Conservation (phyloP, 495 filamentous ascomycete genomes). For the Hyaloscypha finlandica region DNA sequence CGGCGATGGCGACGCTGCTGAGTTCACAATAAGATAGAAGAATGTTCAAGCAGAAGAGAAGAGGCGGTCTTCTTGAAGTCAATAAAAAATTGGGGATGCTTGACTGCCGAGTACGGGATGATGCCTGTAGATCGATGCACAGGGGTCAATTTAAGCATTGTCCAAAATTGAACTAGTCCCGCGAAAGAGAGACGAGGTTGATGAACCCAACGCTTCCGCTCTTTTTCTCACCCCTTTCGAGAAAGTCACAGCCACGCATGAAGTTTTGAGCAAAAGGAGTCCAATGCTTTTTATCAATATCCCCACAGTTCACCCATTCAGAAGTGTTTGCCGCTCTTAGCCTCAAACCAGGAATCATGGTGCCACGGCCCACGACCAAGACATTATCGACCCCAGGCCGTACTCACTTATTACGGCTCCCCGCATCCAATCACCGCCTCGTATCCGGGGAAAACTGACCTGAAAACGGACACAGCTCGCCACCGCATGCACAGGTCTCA, state of each 20-base stretch:
- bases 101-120: background rate
- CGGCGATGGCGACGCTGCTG: background rate
- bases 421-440: constrained; percentile 2
- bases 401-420: background rate
- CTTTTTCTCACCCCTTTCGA: background rate
- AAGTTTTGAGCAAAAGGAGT: background rate
- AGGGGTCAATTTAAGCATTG: background rate
- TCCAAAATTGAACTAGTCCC: background rate
- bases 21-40: background rate
- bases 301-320: background rate
- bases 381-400: constrained; percentile 8
- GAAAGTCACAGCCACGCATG: background rate
- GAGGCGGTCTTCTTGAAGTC: background rate
- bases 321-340: background rate
- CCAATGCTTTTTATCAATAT: background rate
- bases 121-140: background rate
- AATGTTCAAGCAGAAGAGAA: background rate
- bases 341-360: background rate
- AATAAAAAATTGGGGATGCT: background rate
- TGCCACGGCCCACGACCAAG: background rate
- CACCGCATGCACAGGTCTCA: constrained; percentile 7
- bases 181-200: background rate
- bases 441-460: background rate
- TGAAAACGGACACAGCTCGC: constrained; percentile 5
- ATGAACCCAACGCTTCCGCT: background rate